Evolutionary conservation across 306 rosid genomes (phyloP).

Genomic region (Cucurbita maxima): DNA sequence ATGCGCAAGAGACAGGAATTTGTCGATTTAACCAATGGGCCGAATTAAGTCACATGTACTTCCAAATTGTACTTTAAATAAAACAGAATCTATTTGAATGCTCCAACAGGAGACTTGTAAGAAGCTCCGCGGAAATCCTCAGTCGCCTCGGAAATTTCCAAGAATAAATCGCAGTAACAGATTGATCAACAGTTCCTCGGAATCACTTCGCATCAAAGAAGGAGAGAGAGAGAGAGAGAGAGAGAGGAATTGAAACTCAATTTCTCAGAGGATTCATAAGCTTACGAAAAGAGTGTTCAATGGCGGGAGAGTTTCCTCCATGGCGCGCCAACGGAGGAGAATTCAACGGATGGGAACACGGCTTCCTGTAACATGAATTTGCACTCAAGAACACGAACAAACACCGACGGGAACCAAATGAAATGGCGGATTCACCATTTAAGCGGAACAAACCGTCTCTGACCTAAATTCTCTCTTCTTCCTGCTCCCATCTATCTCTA

Average conservation of each 20-base stretch:
- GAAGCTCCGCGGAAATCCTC: background rate
- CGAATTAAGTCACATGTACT: background rate
- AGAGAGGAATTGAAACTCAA: background rate
- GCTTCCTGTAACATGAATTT: background rate
- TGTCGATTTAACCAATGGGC: no score
- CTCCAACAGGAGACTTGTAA: background rate
- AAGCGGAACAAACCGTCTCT: background rate
- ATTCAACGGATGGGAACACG: background rate
- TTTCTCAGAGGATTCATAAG: background rate
- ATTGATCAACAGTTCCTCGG: background rate
- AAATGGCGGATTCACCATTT: background rate
- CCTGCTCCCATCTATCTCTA: background rate
- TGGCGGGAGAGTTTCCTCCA: background rate
- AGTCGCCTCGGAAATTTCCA: no score
- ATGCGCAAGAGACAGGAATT: no score
- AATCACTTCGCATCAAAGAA: background rate
- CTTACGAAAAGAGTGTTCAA: background rate
- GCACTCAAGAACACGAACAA: background rate
- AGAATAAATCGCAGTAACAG: background rate
- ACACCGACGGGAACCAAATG: background rate
- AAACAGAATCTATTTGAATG: background rate
- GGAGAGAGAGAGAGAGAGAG: background rate
- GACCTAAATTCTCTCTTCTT: background rate
- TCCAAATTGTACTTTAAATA: background rate
- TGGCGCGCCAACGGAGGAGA: background rate